phyloP scores from a whole-genome alignment of 2,329 filamentous ascomycete genomes.

The Macroventuria anomochaeta region DNA sequence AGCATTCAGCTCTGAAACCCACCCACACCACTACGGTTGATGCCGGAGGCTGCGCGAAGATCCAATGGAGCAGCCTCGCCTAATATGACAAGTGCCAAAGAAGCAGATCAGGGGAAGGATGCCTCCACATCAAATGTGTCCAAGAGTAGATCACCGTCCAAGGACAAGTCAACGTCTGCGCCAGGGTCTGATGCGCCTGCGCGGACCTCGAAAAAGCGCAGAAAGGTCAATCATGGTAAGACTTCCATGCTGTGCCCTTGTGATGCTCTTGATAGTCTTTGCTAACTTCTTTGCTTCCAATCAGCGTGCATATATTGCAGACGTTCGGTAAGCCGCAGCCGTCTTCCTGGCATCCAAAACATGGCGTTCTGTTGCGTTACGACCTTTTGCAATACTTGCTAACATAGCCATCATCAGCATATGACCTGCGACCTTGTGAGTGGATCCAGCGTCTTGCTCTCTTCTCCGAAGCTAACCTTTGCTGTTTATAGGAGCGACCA shows the following conservation, averaged over 20 bases:
- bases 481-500: constrained; percentile 76
- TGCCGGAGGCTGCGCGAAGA: constrained; percentile 45
- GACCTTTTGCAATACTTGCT: constrained; percentile 38
- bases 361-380: constrained; percentile 16
- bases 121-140: constrained; percentile 32
- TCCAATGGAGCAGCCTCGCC: constrained; percentile 47
- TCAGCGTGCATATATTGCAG: constrained; percentile 61
- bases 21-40: constrained; percentile 44
- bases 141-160: constrained; percentile 39
- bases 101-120: constrained; percentile 38
- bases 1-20: constrained; percentile 36
- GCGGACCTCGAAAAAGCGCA: constrained; percentile 56
- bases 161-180: constrained; percentile 38
- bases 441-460: constrained; percentile 17
- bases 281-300: constrained; percentile 37
- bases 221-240: constrained; percentile 62
- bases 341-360: constrained; percentile 27
- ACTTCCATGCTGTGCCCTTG: constrained; percentile 30
- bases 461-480: constrained; percentile 42
- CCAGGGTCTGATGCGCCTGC: constrained; percentile 39
- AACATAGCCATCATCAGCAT: constrained; percentile 50
- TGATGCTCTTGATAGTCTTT: constrained; percentile 27
- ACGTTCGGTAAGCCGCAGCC: constrained; percentile 55
- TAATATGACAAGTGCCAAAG: constrained; percentile 43
- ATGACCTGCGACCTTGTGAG: constrained; percentile 62